These are phyloP conservation scores for Acorus calamus DNA, from an alignment of 106 monocot species.

Conservation along the genomic window DNA sequence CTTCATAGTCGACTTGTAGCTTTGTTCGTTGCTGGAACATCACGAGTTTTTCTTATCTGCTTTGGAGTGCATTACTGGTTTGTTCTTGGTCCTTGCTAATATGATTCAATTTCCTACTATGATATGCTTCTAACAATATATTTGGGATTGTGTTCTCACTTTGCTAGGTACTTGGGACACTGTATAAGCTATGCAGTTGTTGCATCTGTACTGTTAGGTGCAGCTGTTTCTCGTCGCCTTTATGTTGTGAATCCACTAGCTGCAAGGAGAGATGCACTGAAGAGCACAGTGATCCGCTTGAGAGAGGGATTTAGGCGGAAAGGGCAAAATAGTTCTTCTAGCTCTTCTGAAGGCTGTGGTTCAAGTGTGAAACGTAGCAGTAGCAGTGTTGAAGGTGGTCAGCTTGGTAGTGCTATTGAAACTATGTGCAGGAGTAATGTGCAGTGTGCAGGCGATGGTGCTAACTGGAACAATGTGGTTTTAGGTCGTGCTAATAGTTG, in stretches of 20 bases:
- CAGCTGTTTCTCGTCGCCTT: conserved; percentile 64
- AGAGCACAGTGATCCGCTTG: conserved; percentile 83
- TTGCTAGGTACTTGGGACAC: conserved; percentile 87
- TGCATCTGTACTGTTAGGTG: conserved; percentile 75
- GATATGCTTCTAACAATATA: not conserved
- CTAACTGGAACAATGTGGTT: conserved; percentile 46
- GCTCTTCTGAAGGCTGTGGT: conserved; percentile 91
- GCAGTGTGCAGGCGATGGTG: conserved; percentile 41
- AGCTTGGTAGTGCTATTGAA: conserved; percentile 60
- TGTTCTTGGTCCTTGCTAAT: conserved; percentile 6
- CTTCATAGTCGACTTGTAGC: conserved; percentile 65
- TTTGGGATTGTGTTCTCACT: not conserved
- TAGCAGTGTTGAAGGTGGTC: conserved; percentile 81
- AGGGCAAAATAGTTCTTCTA: conserved; percentile 75
- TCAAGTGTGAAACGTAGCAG: conserved; percentile 93
- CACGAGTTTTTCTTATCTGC: conserved; percentile 88
- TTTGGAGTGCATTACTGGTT: conserved; percentile 98
- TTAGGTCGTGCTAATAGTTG: conserved; percentile 69
- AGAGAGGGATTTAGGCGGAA: conserved; percentile 85
- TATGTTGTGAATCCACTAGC: conserved; percentile 69
- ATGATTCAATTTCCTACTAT: not conserved
- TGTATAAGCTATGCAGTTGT: conserved; percentile 95
- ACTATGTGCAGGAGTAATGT: conserved; percentile 54
- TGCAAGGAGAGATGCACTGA: conserved; percentile 84
- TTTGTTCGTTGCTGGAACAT: conserved; percentile 79